Base-by-base conservation (phyloP, 306 rosid species). In the Carpinus viminea region DNA sequence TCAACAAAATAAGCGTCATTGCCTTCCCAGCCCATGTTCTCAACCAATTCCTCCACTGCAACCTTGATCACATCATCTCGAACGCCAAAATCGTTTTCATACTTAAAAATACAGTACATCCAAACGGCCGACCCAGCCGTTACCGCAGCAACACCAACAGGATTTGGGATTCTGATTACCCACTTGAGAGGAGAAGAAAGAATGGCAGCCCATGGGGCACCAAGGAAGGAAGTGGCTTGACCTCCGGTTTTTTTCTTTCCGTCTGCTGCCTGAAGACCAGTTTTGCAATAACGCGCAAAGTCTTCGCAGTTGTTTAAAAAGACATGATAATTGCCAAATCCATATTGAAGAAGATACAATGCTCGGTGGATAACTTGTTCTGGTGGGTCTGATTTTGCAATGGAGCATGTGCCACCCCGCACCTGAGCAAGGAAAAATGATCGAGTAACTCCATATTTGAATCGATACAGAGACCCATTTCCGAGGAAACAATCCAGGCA, bases 351-450 rank as follows among this genome's bases (percentile, higher is more conserved):
- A 76, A 96, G 98, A 80, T 90, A 88, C 99, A 96, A 93, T 11
- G 99, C 98, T 21, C 99, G 83, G 54, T 93, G 93, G 88, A 96
- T 73, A 52, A 90, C 93, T 3, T 84, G 47, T 48, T 90, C 92
- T 0, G 88, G 77, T 24, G 96, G 82, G 72, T 96, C 98, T 0
- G 96, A 79, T 77, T 76, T 36, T 56, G 99, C 99, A 1, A 94
- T 91, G 54, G 98, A 87, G 94, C 99, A 96, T 10, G 99, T 96
- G 55, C 99, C 99, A 6, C 99, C 99, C 74, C 98, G 86, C 64
- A 96, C 72, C 79, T 48, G 89, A 83, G 94, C 87, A 21, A 96
- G 84, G 82, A 96, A 96, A 66, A 85, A 78, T 0, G 97, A 82
- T 34, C 94, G 97, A 2, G 98, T 59, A 62, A 90, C 98, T 3